Conservation (phyloP, 345 rosid species). For the Geranium brycei region DNA sequence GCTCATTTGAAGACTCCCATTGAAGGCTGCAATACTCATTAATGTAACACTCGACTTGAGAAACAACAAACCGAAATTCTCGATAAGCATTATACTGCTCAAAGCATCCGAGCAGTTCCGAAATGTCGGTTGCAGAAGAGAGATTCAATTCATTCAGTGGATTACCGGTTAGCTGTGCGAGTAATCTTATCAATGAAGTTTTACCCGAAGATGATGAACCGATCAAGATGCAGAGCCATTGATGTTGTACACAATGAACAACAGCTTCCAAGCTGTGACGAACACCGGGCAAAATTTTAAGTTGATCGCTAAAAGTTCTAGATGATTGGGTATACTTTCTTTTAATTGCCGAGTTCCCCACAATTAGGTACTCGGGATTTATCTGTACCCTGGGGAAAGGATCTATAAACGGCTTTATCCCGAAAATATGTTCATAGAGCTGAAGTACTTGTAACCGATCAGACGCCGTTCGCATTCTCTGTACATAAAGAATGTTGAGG, state of each 20-base stretch:
- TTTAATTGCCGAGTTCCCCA: conserved; percentile 55
- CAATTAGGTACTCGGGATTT: conserved; percentile 38
- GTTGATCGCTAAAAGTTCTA: conserved; percentile 26
- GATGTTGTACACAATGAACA: conserved; percentile 56
- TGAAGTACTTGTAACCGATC: conserved; percentile 65
- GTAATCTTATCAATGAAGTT: conserved; percentile 72
- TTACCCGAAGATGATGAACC: conserved; percentile 90
- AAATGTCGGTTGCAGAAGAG: conserved; percentile 83
- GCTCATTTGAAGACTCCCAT: conserved; percentile 32
- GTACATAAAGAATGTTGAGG: conserved; percentile 67
- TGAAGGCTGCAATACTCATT: conserved; percentile 51
- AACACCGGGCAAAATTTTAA: conserved; percentile 62
- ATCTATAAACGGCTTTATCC: conserved; percentile 48
- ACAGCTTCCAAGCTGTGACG: conserved; percentile 80
- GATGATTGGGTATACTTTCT: conserved; percentile 34
- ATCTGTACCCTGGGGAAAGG: conserved; percentile 73
- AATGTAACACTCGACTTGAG: conserved; percentile 50
- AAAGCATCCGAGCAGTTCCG: conserved; percentile 89
- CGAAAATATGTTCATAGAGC: conserved; percentile 64
- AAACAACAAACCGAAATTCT: conserved; percentile 40
- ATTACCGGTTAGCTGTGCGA: conserved; percentile 73
- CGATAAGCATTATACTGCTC: conserved; percentile 87
- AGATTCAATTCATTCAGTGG: conserved; percentile 66
- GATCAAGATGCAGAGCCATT: conserved; percentile 80
- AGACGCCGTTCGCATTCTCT: conserved; percentile 81